Conservation (phyloP, 179 eudicot species). For the Actinidia arguta region DNA sequence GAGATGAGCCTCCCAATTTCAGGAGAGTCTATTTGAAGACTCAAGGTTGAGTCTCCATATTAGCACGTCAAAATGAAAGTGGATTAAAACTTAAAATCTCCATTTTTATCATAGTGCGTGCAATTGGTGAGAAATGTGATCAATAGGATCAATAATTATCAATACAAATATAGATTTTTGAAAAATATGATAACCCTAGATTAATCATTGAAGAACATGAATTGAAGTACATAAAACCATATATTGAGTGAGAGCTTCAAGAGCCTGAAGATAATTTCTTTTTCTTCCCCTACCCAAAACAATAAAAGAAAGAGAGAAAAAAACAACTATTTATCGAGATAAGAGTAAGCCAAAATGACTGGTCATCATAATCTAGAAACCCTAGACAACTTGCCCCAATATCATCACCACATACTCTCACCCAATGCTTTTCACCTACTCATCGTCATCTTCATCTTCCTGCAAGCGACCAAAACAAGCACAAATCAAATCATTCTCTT, state of each 20-base stretch:
- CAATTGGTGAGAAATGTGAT: no score
- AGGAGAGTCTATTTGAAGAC: no score
- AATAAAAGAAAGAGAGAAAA: background rate
- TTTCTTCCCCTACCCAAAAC: background rate
- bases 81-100: no score
- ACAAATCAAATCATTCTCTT: background rate
- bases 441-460: conserved; percentile 41
- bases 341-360: background rate
- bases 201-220: conserved; percentile 14
- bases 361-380: conserved; percentile 7
- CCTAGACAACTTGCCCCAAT: conserved; percentile 18
- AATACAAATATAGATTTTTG: no score
- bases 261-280: conserved; percentile 15
- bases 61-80: no score
- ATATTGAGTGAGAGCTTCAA: background rate
- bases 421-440: background rate
- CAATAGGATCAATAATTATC: no score
- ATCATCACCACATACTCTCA: background rate
- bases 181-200: background rate
- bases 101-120: no score
- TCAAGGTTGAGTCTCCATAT: no score
- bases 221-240: conserved; percentile 5
- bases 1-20: no score
- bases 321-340: conserved; percentile 7
- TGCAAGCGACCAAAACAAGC: background rate